A percentile compares a stretch with the other conserved stretches of the same genome.
These are phyloP conservation scores for Thyridium curvatum DNA, from an alignment of 2,329 filamentous ascomycete species.

Conservation along the genomic window DNA sequence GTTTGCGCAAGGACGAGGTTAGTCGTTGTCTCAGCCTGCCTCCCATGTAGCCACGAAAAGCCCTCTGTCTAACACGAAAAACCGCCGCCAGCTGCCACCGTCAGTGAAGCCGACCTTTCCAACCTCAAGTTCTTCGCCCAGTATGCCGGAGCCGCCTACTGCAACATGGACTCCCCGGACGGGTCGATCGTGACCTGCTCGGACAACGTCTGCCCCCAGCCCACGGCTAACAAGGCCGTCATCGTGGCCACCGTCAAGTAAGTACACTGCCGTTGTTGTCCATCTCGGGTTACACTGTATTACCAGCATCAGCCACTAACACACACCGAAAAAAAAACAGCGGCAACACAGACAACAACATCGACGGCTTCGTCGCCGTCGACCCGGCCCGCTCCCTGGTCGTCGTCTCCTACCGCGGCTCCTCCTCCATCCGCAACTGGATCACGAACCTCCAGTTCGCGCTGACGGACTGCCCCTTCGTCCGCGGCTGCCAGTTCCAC, in stretches of 20 bases:
- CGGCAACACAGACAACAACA: slow-evolving; percentile 16
- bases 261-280: slow-evolving; percentile 11
- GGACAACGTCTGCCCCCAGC: slow-evolving; percentile 33
- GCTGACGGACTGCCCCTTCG: slow-evolving; percentile 27
- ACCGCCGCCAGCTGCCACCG: slow-evolving; percentile 9
- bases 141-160: slow-evolving; percentile 46
- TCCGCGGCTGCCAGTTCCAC: slow-evolving; percentile 43
- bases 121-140: slow-evolving; percentile 43
- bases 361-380: slow-evolving; percentile 43
- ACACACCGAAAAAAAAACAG: slow-evolving; percentile 8
- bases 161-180: slow-evolving; percentile 35
- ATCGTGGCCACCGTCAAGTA: slow-evolving; percentile 36
- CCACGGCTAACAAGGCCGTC: slow-evolving; percentile 34
- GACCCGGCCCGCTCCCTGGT: slow-evolving; percentile 45
- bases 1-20: too few relatives aligned
- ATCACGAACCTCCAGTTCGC: slow-evolving; percentile 46
- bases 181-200: slow-evolving; percentile 36
- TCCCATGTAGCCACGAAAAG: background rate
- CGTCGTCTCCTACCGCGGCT: slow-evolving; percentile 55
- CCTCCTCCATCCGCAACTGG: slow-evolving; percentile 53
- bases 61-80: slow-evolving; percentile 8
- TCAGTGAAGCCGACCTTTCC: slow-evolving; percentile 24
- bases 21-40: too few relatives aligned
- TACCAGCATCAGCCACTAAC: slow-evolving; percentile 1
- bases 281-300: background rate